phyloP scores from a whole-genome alignment of 371 early-diverging fungal species.

The Lichtheimia hyalospora region DNA sequence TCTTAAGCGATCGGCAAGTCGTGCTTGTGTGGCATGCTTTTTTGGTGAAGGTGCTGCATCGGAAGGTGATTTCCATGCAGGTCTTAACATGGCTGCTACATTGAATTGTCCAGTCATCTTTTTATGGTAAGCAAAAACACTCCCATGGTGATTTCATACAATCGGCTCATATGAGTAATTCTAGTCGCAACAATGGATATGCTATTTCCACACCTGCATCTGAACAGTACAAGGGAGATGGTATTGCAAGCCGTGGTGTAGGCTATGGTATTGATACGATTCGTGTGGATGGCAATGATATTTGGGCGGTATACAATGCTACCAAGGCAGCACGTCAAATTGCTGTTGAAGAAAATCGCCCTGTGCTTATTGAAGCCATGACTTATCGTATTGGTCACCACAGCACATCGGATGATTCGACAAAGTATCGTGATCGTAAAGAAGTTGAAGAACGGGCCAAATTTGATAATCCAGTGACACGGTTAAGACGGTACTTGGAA shows the following conservation, averaged over 20 bases:
- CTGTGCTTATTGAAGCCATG: conserved; percentile 96
- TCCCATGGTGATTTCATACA: neutral
- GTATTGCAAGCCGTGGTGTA: conserved; percentile 90
- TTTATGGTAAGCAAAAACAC: conserved; percentile 70
- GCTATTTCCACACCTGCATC: conserved; percentile 95
- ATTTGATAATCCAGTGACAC: conserved; percentile 87
- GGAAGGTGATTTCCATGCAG: conserved; percentile 98
- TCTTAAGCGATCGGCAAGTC: conserved; percentile 76
- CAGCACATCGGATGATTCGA: conserved; percentile 96
- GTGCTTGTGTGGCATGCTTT: conserved; percentile 86
- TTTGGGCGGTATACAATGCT: conserved; percentile 94
- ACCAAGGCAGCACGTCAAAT: conserved; percentile 82
- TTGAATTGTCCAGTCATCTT: conserved; percentile 90
- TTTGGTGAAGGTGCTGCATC: conserved; percentile 98
- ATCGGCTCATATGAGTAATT: neutral
- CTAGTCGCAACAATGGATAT: conserved; percentile 96
- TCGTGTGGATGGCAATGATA: conserved; percentile 97
- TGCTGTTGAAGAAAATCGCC: conserved; percentile 78
- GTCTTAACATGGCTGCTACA: conserved; percentile 95
- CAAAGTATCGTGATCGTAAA: conserved; percentile 79
- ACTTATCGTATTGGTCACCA: conserved; percentile 97
- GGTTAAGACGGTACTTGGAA: conserved; percentile 90
- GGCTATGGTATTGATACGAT: conserved; percentile 97
- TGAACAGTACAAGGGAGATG: conserved; percentile 98
- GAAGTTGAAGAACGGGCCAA: conserved; percentile 85